phyloP scores from a whole-genome alignment of 176 grass and related monocot species.

The Carex scoparia region DNA sequence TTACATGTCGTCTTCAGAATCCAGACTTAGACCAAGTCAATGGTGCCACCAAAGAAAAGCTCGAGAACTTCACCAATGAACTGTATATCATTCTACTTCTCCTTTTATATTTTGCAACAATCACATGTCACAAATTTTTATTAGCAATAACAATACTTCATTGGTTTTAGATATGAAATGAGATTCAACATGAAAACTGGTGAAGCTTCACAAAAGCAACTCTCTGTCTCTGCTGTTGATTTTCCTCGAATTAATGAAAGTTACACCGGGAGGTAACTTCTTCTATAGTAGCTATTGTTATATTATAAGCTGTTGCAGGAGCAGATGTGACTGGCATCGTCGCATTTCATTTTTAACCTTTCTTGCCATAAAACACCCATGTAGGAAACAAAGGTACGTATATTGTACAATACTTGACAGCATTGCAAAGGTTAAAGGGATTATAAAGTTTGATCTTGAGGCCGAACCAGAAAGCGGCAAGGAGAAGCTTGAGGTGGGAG shows the following conservation, averaged over 20 bases:
- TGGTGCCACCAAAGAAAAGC: slow-evolving; percentile 47
- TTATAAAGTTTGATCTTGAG: slow-evolving; percentile 83
- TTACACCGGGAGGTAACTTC: slow-evolving; percentile 69
- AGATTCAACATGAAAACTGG: slow-evolving; percentile 88
- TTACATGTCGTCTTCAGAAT: slow-evolving; percentile 78
- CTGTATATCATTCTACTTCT: slow-evolving; percentile 34
- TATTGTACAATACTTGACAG: slow-evolving; percentile 66
- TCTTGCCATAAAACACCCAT: neutral
- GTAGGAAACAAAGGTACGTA: slow-evolving; percentile 70
- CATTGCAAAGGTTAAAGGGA: slow-evolving; percentile 57
- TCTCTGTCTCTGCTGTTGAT: slow-evolving; percentile 83
- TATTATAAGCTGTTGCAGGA: slow-evolving; percentile 19
- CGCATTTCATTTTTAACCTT: neutral
- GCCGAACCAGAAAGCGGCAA: slow-evolving; percentile 50
- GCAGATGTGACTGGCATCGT: neutral
- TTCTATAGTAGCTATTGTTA: neutral
- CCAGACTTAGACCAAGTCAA: slow-evolving; percentile 80
- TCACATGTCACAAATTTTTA: neutral
- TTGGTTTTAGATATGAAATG: slow-evolving; percentile 71
- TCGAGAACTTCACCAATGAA: slow-evolving; percentile 69
- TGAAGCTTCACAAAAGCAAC: slow-evolving; percentile 70
- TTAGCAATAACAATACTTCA: neutral
- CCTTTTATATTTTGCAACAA: slow-evolving; percentile 11
- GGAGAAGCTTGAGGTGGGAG: slow-evolving; percentile 73
- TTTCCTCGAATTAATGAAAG: slow-evolving; percentile 91